Base-by-base conservation (phyloP, 2,329 filamentous ascomycete genomes). In the Escovopsis sp. region DNA sequence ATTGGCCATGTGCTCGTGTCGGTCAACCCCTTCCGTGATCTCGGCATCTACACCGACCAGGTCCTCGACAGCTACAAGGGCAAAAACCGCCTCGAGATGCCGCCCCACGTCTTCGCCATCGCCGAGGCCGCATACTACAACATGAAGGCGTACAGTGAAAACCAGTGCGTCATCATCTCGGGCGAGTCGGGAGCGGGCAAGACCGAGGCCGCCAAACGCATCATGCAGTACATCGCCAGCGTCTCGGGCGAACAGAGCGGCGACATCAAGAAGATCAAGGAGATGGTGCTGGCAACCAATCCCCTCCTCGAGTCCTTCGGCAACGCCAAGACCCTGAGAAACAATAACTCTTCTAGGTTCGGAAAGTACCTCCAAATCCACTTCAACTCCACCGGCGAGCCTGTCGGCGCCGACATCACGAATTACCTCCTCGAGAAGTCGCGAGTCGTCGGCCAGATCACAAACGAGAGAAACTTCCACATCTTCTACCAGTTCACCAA, bases 401-500 rank as follows among this genome's bases (percentile, higher is more conserved):
- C 91, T 0, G 81, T 95, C 10, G 91, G 91, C 54, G 91, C 91
- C 46, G 91, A 94, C 61, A 95, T 98, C 63, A 95, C 89, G 57
- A 98, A 98, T 62, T 98, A 98, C 57, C 71, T 98, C 20, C 72
- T 98, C 41, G 91, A 98, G 61, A 96, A 96, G 70, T 81, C 85
- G 38, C 76, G 91, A 66, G 91, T 98, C 14, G 87, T 94, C 9
- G 87, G 89, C 13, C 91, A 96, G 66, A 96, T 96, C 52, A 71
- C 68, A 44, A 94, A 95, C 60, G 91, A 98, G 71, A 79, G 91
- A 52, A 96, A 94, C 65, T 98, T 98, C 63, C 91, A 98, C 65
- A 96, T 98, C 55, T 98, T 98, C 62, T 98, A 98, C 65, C 91
- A 98, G 62, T 95, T 96, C 62, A 85, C 91, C 37, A 98, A 96